These are phyloP conservation scores for Sordariomycetes sp. DNA, from an alignment of 2,329 filamentous ascomycete species.

Conservation along the genomic window DNA sequence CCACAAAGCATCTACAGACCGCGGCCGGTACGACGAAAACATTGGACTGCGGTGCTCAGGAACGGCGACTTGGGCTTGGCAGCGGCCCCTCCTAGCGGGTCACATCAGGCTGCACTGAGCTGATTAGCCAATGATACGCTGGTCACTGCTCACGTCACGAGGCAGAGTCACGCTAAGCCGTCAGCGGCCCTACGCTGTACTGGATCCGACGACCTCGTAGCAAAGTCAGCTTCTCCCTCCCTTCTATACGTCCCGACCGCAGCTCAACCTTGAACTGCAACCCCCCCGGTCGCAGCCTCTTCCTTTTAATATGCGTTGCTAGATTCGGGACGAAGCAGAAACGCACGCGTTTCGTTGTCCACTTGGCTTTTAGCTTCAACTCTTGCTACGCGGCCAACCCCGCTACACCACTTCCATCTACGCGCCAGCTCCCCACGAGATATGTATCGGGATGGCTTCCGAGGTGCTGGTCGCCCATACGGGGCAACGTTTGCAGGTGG, in stretches of 20 bases:
- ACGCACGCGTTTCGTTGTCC: background rate
- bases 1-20: background rate
- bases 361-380: background rate
- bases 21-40: background rate
- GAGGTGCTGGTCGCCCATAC: slow-evolving; percentile 87
- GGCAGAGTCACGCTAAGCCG: background rate
- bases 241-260: background rate
- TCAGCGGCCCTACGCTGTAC: background rate
- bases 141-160: background rate
- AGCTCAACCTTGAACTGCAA: background rate
- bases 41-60: background rate
- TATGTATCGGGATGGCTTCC: slow-evolving; percentile 65
- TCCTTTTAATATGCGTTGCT: background rate
- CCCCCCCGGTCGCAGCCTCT: background rate
- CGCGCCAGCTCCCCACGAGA: slow-evolving; percentile 12
- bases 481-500: slow-evolving; percentile 71
- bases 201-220: background rate
- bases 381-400: background rate
- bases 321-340: background rate
- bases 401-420: background rate
- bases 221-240: background rate
- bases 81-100: background rate
- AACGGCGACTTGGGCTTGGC: background rate
- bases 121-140: background rate
- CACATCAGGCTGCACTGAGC: background rate